A percentile compares a stretch with the other conserved stretches of the same genome.
phyloP scores from a whole-genome alignment of 1,284 basidiomycete species.

The Mycena citricolor region DNA sequence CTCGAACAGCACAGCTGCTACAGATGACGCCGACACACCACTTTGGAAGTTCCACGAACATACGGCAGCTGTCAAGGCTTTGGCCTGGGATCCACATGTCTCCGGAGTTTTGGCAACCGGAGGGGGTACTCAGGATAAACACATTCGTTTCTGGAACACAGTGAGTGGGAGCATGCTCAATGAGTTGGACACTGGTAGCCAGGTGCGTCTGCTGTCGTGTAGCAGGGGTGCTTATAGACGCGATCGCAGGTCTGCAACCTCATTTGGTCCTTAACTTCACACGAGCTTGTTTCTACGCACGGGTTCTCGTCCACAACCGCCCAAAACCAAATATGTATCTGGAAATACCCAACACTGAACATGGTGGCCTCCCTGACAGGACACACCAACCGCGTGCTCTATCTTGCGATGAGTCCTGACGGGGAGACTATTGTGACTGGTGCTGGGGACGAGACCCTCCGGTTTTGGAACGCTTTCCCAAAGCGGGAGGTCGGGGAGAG shows the following conservation, averaged over 20 bases:
- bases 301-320: slow-evolving; percentile 93
- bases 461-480: slow-evolving; percentile 95
- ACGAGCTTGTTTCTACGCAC: slow-evolving; percentile 97
- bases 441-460: slow-evolving; percentile 94
- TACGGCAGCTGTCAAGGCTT: slow-evolving; percentile 95
- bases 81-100: slow-evolving; percentile 97
- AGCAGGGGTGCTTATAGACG: slow-evolving; percentile 1
- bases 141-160: slow-evolving; percentile 98
- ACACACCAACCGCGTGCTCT: slow-evolving; percentile 92
- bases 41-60: slow-evolving; percentile 96
- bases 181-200: slow-evolving; percentile 89
- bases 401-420: slow-evolving; percentile 95
- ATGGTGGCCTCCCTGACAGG: slow-evolving; percentile 95
- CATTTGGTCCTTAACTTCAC: slow-evolving; percentile 93
- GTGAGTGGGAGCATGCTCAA: slow-evolving; percentile 81
- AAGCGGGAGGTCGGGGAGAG: slow-evolving; percentile 50
- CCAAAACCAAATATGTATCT: slow-evolving; percentile 98
- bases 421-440: slow-evolving; percentile 98
- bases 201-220: slow-evolving; percentile 53
- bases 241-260: slow-evolving; percentile 86
- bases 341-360: slow-evolving; percentile 92
- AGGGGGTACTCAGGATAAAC: slow-evolving; percentile 98
- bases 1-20: slow-evolving; percentile 5
- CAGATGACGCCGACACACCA: slow-evolving; percentile 48
- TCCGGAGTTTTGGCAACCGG: slow-evolving; percentile 91